These are phyloP conservation scores for Vigna angularis DNA, from an alignment of 306 rosid species.

Conservation along the genomic window DNA sequence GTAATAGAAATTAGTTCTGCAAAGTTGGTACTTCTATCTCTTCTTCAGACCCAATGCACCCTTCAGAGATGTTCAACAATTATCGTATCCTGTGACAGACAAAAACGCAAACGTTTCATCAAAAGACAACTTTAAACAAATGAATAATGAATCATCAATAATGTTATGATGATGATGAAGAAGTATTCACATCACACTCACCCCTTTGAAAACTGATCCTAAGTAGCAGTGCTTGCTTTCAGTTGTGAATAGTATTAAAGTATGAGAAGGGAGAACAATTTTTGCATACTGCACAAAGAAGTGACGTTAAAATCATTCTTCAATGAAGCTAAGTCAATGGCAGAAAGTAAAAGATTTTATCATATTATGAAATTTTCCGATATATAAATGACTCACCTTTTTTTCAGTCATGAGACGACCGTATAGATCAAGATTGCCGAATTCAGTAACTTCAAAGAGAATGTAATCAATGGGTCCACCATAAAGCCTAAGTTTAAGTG, in stretches of 20 bases:
- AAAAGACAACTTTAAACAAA: background rate
- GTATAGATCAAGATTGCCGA: background rate
- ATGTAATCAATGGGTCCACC: background rate
- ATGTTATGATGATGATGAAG: background rate
- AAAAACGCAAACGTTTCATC: background rate
- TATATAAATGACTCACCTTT: background rate
- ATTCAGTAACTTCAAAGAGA: background rate
- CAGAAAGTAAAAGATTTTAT: background rate
- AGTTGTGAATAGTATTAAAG: background rate
- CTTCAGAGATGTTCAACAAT: slow-evolving; percentile 6
- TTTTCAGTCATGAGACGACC: background rate
- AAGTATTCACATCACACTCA: background rate
- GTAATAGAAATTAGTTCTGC: background rate
- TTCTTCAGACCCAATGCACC: background rate
- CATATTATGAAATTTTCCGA: background rate
- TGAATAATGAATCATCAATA: too few relatives aligned
- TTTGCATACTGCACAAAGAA: slow-evolving; percentile 1
- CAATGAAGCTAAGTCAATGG: too few relatives aligned
- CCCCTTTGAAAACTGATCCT: background rate
- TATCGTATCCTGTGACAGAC: background rate
- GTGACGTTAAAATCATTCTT: background rate
- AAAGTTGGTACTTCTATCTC: background rate
- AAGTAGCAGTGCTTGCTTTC: background rate
- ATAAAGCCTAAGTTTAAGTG: background rate
- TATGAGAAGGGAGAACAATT: background rate